Percentiles rank a stretch among this genome's conserved stretches.
Evolutionary conservation across 768 basidiomycete genomes (phyloP).

Genomic region (Rhizopogon vinicolor): DNA sequence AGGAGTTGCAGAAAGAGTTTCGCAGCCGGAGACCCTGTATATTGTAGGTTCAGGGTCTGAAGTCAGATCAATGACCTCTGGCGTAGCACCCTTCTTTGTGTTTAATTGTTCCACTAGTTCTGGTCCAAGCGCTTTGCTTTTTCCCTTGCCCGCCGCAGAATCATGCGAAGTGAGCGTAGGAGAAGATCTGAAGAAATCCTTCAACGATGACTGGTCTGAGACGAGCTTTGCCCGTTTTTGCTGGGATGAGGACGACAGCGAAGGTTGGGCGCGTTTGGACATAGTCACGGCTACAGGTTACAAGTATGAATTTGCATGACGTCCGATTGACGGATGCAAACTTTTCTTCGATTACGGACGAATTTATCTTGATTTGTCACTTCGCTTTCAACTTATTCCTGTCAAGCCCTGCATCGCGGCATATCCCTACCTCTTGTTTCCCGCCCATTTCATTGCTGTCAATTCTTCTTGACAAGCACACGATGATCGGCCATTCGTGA

Average conservation of each 20-base stretch:
- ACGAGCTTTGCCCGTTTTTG: slow-evolving; percentile 19
- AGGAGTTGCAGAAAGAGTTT: not conserved
- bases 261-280: slow-evolving; percentile 7
- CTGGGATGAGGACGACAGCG: slow-evolving; percentile 1
- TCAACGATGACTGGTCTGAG: slow-evolving; percentile 14
- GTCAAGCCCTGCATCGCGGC: slow-evolving; percentile 1
- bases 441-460: not conserved
- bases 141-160: slow-evolving; percentile 1
- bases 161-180: not conserved
- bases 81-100: not conserved
- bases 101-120: not conserved
- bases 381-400: not conserved
- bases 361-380: not conserved
- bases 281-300: not conserved
- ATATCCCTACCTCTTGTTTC: not conserved
- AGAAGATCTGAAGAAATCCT: slow-evolving; percentile 21
- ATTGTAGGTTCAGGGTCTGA: not conserved
- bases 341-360: not conserved
- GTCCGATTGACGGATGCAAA: not conserved
- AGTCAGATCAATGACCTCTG: not conserved
- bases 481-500: not conserved
- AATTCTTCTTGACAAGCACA: not conserved
- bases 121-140: not conserved
- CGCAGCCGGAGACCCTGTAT: too few species aligned
- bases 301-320: not conserved